Evolutionary conservation across 352 stramenopile genomes (phyloP).

Genomic region (Phytopythium kandeliae): DNA sequence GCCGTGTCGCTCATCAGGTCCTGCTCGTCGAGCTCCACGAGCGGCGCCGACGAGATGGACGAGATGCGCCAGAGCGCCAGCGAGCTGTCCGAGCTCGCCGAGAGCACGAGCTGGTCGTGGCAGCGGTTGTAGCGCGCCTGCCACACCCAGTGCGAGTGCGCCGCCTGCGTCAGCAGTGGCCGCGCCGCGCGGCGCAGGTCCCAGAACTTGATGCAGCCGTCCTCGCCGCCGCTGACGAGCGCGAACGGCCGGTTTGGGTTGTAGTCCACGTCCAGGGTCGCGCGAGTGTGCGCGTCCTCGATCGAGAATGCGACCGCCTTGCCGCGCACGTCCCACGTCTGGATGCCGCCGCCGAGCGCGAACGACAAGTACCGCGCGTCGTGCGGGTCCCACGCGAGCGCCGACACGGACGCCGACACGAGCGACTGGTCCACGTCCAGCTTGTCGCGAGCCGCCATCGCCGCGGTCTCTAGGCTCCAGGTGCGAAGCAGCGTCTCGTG

Average conservation of each 20-base stretch:
- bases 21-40: slow-evolving; percentile 91
- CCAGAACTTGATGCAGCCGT: slow-evolving; percentile 97
- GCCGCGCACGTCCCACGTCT: slow-evolving; percentile 68
- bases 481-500: slow-evolving; percentile 44
- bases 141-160: slow-evolving; percentile 93
- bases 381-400: slow-evolving; percentile 83
- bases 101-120: slow-evolving; percentile 97
- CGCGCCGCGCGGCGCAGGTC: slow-evolving; percentile 85
- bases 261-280: slow-evolving; percentile 91
- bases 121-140: slow-evolving; percentile 96
- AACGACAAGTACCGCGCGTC: slow-evolving; percentile 58
- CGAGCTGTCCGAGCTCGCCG: slow-evolving; percentile 89
- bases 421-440: slow-evolving; percentile 51
- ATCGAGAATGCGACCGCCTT: slow-evolving; percentile 38
- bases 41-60: slow-evolving; percentile 94
- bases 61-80: slow-evolving; percentile 96
- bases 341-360: slow-evolving; percentile 50
- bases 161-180: slow-evolving; percentile 81
- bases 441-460: slow-evolving; percentile 29
- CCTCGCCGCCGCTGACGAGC: slow-evolving; percentile 89
- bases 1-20: slow-evolving; percentile 63
- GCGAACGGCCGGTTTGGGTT: slow-evolving; percentile 97
- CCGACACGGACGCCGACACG: slow-evolving; percentile 20
- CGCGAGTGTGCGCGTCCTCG: slow-evolving; percentile 53
- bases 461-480: slow-evolving; percentile 40